Evolutionary conservation across 2,329 filamentous ascomycete species (phyloP), one percentile per base, ranked within the genome.

Genomic region (Trichoderma sp.): DNA sequence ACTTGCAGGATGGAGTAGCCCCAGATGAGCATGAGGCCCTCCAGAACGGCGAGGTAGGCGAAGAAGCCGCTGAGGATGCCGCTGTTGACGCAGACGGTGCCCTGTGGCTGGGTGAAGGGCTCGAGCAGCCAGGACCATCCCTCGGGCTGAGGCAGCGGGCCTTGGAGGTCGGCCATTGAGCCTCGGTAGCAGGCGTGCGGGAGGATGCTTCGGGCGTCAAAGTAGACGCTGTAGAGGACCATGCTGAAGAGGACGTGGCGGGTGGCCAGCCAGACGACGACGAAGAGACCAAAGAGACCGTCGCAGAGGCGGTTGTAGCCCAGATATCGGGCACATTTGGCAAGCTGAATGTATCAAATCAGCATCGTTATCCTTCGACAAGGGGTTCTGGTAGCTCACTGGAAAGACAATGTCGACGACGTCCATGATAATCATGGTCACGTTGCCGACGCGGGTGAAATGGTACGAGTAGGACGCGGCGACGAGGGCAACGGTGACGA

Each of bases 301-400:
- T 98, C 95, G 81, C 93, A 97, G 63, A 89, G 78, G 7, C 80
- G 88, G 67, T 87, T 87, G 77, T 85, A 93, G 66, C 90, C 90
- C 59, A 93, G 80, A 75, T 98, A 99, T 76, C 97, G 97, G 71
- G 98, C 86, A 72, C 93, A 91, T 78, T 99, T 99, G 70, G 95
- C 95, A 30, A 88, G 80, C 92, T 96, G 7, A 28, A 39, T 30
- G 14, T 5, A 47, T n/a, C n/a, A n/a, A n/a, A n/a, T n/a, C n/a
- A n/a, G n/a, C n/a, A n/a, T n/a, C n/a, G n/a, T n/a, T n/a, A n/a
- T n/a, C n/a, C n/a, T 30, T 30, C 7, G 1, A 30, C 30, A 30
- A 30, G 41, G 12, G 7, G 10, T 14, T 30, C 7, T 9, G 30
- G 7, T 0, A 28, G 30, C 47, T 89, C 75, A 97, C 92, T 55